Evolutionary conservation across 768 basidiomycete genomes (phyloP).

Genomic region (Mycena venus): DNA sequence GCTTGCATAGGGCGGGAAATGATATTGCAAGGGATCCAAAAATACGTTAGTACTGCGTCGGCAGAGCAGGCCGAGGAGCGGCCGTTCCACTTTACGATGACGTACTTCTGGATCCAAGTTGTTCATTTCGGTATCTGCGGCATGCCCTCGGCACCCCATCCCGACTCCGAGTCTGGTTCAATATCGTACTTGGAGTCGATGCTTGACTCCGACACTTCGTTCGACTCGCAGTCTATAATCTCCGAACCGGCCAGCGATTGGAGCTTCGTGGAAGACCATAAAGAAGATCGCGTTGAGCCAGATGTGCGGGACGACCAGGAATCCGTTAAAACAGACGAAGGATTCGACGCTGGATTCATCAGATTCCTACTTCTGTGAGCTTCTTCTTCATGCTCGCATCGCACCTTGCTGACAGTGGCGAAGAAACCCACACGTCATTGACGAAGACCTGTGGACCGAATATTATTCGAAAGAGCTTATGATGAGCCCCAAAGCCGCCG

Average conservation of each 20-base stretch:
- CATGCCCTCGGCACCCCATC: constrained; percentile 35
- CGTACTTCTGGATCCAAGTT: constrained; percentile 66
- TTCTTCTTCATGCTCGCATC: neutral
- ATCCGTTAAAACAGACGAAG: neutral
- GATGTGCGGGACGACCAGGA: neutral
- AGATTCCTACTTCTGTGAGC: constrained; percentile 11
- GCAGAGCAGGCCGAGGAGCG: constrained; percentile 52
- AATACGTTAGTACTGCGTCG: constrained; percentile 50
- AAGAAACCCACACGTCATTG: neutral
- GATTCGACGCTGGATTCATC: constrained; percentile 9
- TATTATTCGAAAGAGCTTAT: constrained; percentile 59
- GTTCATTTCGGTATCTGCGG: constrained; percentile 61
- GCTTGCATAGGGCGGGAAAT: constrained; percentile 57
- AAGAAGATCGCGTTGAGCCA: neutral
- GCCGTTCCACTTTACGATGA: constrained; percentile 61
- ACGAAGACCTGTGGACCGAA: constrained; percentile 55
- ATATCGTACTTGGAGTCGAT: constrained; percentile 8
- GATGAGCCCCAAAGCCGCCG: constrained; percentile 56
- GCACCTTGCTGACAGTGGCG: no score
- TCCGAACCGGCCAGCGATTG: neutral
- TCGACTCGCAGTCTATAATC: constrained; percentile 1
- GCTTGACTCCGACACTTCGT: constrained; percentile 6
- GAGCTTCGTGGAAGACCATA: constrained; percentile 1
- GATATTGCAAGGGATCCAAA: constrained; percentile 57
- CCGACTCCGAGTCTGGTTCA: neutral